Base-by-base conservation (phyloP, 208 protist genomes). In the Angomonas deanei region DNA sequence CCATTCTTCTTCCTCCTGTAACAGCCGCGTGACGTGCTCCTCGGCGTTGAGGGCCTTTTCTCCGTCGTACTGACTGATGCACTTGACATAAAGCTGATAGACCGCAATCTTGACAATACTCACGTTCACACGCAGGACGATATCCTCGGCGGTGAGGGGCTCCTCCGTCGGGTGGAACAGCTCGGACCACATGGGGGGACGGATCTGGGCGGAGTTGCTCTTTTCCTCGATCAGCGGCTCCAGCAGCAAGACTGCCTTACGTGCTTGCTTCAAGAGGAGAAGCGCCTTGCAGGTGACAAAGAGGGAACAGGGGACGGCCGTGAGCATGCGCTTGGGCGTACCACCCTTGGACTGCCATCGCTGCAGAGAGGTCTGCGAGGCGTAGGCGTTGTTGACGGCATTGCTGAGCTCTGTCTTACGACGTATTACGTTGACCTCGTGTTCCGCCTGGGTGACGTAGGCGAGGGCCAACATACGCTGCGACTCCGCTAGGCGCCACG, bases 211-310 rank as follows among this genome's bases (percentile, higher is more conserved):
- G 2, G 81, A 84, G 52, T 76, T 85, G 10, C 62, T 56, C 61
- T 91, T 95, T 21, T 89, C 79, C 64, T 91, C 88, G 48, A 92
- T 89, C 19, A 95, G 76, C 31, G 88, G 88, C 67, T 95, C 88
- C 13, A 95, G 68, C 61, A 88, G 65, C 48, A 95, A 57, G 10
- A 81, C 85, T 13, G 88, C 88, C 63, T 95, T 95, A 34, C 84
- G 82, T 11, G 82, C 70, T 49, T 95, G 88, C 33, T 74, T 78
- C 27, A 95, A 79, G 47, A 86, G 72, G 39, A 95, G 55, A 13
- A 95, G 68, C 5, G 85, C 88, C 48, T 76, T 83, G 53, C 79
- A 78, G 34, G 75, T 80, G 1, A 90, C 83, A 24, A 91, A 79
- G 33, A 92, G 70, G 36, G 74, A 88, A 26, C 71, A 80, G 32